A percentile compares a stretch with the other conserved stretches of the same genome.
Conservation (phyloP, 2,329 filamentous ascomycete genomes). For the Cordyceps sp. region DNA sequence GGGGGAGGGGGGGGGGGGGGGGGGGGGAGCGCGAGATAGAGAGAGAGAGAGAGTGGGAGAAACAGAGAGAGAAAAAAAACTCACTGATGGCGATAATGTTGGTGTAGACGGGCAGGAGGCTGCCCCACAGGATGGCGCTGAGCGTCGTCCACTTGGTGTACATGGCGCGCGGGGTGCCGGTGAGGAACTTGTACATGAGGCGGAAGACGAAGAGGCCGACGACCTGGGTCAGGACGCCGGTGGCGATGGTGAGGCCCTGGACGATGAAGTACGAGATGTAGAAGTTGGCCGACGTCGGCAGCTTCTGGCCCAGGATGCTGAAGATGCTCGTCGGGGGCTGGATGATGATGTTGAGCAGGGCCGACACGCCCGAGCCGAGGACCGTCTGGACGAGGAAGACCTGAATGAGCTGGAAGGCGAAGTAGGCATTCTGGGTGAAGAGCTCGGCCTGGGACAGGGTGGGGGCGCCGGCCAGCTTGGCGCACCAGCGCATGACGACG, state of each 20-base stretch:
- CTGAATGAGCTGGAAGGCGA: slow-evolving; percentile 80
- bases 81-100: slow-evolving; percentile 55
- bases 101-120: slow-evolving; percentile 57
- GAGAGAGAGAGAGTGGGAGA: slow-evolving; percentile 5
- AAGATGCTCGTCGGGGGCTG: slow-evolving; percentile 47
- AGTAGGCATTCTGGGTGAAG: slow-evolving; percentile 84
- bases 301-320: slow-evolving; percentile 46
- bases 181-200: slow-evolving; percentile 50
- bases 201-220: slow-evolving; percentile 50
- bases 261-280: slow-evolving; percentile 84
- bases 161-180: slow-evolving; percentile 63
- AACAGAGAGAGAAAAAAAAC: slow-evolving; percentile 4
- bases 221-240: slow-evolving; percentile 54
- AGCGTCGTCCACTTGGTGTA: slow-evolving; percentile 58
- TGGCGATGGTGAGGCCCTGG: slow-evolving; percentile 65
- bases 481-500: slow-evolving; percentile 45
- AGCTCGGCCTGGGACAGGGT: slow-evolving; percentile 69
- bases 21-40: slow-evolving; percentile 69
- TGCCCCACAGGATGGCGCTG: slow-evolving; percentile 59
- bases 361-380: slow-evolving; percentile 58
- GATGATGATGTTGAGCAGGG: slow-evolving; percentile 43
- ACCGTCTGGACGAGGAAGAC: slow-evolving; percentile 81
- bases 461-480: slow-evolving; percentile 63
- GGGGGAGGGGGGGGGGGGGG: slow-evolving; percentile 66
- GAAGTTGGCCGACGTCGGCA: slow-evolving; percentile 81